Base-by-base conservation (phyloP, 441 rosid species). In the Erodium trifolium region DNA sequence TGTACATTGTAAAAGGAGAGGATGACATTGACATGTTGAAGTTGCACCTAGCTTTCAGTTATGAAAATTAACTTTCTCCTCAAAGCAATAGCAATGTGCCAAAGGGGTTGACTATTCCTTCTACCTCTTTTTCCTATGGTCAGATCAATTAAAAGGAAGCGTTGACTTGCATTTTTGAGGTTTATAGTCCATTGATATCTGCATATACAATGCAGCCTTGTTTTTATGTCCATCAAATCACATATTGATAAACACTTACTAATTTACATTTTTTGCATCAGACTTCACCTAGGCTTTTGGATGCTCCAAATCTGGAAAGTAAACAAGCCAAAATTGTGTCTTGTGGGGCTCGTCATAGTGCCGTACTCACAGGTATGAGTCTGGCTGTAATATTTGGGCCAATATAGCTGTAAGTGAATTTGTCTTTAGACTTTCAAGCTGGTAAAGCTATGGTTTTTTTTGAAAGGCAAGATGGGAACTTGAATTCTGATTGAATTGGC, bases 311-410 rank as follows among this genome's bases (percentile, higher is more conserved):
- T 73, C 74, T 92, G 82, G 98, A 90, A 75, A 78, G 84, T 53
- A 70, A 68, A 7, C 78, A 85, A 65, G 87, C 82, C 23, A 85
- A 78, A 78, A 70, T 63, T 2, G 78, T 95, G 55, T 90, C 98
- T 6, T 92, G 98, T 27, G 99, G 99, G 47, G 99, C 99, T 71
- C 98, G 99, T 53, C 97, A 95, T 81, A 86, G 83, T 10, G 96
- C 97, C 16, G 68, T 86, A 49, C 72, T 88, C 4, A 66, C 97
- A 76, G 97, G 98, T 92, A 78, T 59, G 68, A 19, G 14, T 55
- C 23, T 55, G 19, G 1, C 18, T 6, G 4, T 51, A 16, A 55
- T 55, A 55, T 55, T 16, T 55, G 8, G 62, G 62, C 27, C 23
- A 10, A 43, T 43, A 7, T 37, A 37, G 41, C 5, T 37, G 41